Evolutionary conservation across 2,329 filamentous ascomycete genomes (phyloP), one percentile per base, ranked within the genome.

Genomic region (Calonectria hawksworthii): DNA sequence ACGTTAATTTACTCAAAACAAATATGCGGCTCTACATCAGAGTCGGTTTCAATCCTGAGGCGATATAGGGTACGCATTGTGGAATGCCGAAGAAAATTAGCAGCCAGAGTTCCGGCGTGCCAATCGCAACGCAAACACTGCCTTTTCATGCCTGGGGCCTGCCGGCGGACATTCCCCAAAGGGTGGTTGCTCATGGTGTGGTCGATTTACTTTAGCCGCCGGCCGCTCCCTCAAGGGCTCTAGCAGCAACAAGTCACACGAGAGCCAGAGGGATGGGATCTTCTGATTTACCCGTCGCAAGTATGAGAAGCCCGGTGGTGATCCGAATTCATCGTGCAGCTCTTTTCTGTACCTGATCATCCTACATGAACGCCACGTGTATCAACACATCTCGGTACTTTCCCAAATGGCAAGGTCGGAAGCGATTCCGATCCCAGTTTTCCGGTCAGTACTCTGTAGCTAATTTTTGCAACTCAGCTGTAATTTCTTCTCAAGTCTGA

Each of bases 331-430:
- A 26, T 28, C 23, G 21, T 38, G n/a, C 36, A 63, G 26, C 11
- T 18, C 13, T 28, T 28, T 16, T 23, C 10, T 61, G 56, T 63
- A 13, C 56, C 34, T 63, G 56, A 41, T 41, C 36, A 41, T 18
- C n/a, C 13, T 38, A 63, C 56, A 63, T 21, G 34, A 41, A 63
- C 56, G 36, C 56, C 56, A 63, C 56, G 36, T 63, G 36, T 63
- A 10, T 63, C 36, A 47, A 32, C 34, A 21, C 56, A 63, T 63
- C 38, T 41, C 23, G 56, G 14, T 23, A 63, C 34, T 41, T 63
- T 63, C 56, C 56, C 5, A 30, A 6, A 28, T 8, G 5, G n/a
- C 26, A 63, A 56, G 18, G n/a, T 30, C 16, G n/a, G 56, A 38
- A 34, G 16, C 7, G 36, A 11, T 26, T 41, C 36, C 26, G 11